phyloP scores from a whole-genome alignment of 1,284 basidiomycete genomes.

The Sporisorium graminicola region DNA sequence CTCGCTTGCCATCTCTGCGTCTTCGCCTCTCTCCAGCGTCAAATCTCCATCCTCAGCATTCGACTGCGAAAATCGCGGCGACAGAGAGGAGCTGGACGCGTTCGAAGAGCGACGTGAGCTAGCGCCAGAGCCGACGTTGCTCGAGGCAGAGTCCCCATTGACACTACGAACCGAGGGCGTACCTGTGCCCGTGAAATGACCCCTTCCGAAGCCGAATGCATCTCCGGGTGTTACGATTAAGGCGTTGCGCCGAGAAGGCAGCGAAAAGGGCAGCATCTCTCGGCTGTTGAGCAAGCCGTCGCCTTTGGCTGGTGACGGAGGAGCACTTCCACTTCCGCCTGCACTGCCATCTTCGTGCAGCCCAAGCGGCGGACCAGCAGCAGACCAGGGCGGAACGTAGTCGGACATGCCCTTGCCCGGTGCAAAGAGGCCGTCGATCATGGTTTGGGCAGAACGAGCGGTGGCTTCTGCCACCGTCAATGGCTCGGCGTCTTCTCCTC shows the following conservation, averaged over 20 bases:
- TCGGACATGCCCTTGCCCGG: conserved; percentile 60
- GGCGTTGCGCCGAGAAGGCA: conserved; percentile 82
- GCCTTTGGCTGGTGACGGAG: conserved; percentile 31
- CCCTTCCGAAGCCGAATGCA: conserved; percentile 71
- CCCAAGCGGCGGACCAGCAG: conserved; percentile 43
- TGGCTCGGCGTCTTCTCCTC: conserved; percentile 15
- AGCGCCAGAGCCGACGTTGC: conserved; percentile 13
- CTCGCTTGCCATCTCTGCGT: conserved; percentile 23
- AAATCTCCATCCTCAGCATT: background rate
- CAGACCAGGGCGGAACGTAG: conserved; percentile 58
- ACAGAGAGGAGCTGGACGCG: conserved; percentile 9
- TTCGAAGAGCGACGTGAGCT: conserved; percentile 33
- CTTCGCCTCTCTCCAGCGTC: conserved; percentile 4
- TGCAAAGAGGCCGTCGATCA: conserved; percentile 57
- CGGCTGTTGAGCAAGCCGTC: conserved; percentile 78
- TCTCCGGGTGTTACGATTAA: conserved; percentile 75
- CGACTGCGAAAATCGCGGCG: background rate
- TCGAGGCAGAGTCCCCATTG: conserved; percentile 23
- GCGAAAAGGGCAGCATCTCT: conserved; percentile 88
- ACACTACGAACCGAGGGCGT: conserved; percentile 51
- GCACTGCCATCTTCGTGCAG: conserved; percentile 31
- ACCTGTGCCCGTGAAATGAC: conserved; percentile 63
- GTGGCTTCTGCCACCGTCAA: conserved; percentile 42
- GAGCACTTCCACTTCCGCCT: conserved; percentile 9
- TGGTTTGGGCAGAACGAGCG: conserved; percentile 42